phyloP scores from a whole-genome alignment of 2,329 filamentous ascomycete species.

The Xylaria sp. region DNA sequence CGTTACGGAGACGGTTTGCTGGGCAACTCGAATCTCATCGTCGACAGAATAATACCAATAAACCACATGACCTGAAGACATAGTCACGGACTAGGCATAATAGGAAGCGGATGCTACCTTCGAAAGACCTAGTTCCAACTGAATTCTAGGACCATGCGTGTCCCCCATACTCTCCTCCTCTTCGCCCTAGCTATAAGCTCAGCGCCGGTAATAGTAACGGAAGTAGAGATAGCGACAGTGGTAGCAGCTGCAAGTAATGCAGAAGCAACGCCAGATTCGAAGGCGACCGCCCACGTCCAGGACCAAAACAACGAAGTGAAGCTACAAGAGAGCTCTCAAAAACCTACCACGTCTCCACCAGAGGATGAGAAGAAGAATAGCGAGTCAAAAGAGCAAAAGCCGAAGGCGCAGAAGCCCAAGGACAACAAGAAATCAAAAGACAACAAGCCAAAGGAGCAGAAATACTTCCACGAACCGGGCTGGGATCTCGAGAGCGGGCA shows the following conservation, averaged over 20 bases:
- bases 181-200: constrained; percentile 16
- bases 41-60: background rate
- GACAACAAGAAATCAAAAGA: constrained; percentile 12
- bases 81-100: background rate
- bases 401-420: background rate
- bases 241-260: background rate
- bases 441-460: constrained; percentile 47
- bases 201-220: constrained; percentile 25
- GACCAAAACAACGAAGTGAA: background rate
- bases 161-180: constrained; percentile 20
- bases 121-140: background rate
- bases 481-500: constrained; percentile 70
- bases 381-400: background rate
- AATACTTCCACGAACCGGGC: constrained; percentile 76
- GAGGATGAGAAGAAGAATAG: background rate
- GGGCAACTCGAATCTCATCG: background rate
- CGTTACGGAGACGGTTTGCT: background rate
- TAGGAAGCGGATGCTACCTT: background rate
- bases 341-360: background rate
- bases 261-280: background rate
- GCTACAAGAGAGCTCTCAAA: background rate
- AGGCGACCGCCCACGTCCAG: background rate
- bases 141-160: constrained; percentile 20
- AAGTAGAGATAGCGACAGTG: constrained; percentile 12
- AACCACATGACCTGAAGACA: background rate